Conservation (phyloP, 108 stramenopile genomes). For the Nannochloropsis gaditana region DNA sequence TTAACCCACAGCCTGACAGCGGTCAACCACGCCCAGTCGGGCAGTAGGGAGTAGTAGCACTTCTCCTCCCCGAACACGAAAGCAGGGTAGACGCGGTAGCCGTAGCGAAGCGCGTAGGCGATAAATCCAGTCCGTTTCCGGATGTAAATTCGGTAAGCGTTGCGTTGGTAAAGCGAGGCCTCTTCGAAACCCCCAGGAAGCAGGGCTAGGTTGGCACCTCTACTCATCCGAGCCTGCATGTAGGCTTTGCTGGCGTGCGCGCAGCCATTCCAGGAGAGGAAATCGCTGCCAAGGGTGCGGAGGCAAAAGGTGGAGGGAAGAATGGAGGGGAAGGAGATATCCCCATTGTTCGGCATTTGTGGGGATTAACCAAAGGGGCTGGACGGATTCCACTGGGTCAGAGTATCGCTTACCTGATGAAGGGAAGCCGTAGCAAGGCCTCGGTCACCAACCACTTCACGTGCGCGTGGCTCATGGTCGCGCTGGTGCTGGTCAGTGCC, state of each 20-base stretch:
- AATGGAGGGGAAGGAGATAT: neutral
- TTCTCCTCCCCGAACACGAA: slow-evolving; percentile 24
- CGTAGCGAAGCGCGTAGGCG: neutral
- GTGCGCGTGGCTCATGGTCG: neutral
- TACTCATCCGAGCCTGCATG: neutral
- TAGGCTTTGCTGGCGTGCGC: neutral
- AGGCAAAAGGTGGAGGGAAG: neutral
- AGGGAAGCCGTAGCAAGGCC: neutral
- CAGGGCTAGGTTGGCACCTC: slow-evolving; percentile 16
- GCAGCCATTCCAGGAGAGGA: slow-evolving; percentile 13
- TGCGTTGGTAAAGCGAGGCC: neutral
- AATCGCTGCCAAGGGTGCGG: neutral
- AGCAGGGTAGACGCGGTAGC: neutral
- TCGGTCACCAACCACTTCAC: slow-evolving; percentile 22
- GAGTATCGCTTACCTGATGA: neutral
- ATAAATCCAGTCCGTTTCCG: neutral
- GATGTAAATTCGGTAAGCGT: neutral
- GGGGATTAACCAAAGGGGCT: too few species aligned
- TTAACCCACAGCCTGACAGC: neutral
- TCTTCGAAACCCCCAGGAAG: slow-evolving; percentile 23
- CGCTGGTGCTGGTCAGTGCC: slow-evolving; percentile 6
- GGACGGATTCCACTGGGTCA: neutral
- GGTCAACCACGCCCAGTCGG: neutral
- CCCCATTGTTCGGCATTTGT: neutral
- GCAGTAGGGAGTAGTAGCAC: neutral